A percentile compares a stretch with the other conserved stretches of the same genome.
Evolutionary conservation across 805 yeast genomes (phyloP).

Genomic region (Ogataea corticis): DNA sequence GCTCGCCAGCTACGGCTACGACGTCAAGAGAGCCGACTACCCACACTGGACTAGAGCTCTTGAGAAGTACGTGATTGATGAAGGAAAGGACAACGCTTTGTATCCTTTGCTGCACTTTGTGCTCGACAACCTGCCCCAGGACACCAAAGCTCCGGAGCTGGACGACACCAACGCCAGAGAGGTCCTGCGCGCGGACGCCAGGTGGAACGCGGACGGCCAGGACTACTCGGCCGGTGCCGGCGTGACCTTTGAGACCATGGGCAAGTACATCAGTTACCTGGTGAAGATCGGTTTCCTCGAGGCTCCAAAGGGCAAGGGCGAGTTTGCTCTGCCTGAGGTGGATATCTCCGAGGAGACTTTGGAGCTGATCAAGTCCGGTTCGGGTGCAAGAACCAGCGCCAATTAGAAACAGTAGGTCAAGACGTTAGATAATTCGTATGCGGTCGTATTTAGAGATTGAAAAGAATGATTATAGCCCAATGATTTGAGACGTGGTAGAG

Average conservation of each 20-base stretch:
- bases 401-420: slow-evolving; percentile 15
- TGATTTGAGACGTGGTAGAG: neutral
- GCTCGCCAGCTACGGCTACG: slow-evolving; percentile 71
- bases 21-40: slow-evolving; percentile 62
- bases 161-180: slow-evolving; percentile 81
- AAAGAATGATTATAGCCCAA: neutral
- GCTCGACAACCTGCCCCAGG: slow-evolving; percentile 85
- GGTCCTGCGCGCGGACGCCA: slow-evolving; percentile 62
- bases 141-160: slow-evolving; percentile 92
- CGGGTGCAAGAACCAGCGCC: slow-evolving; percentile 75
- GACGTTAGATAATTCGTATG: neutral
- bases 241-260: slow-evolving; percentile 64
- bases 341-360: slow-evolving; percentile 57
- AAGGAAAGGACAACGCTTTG: slow-evolving; percentile 77
- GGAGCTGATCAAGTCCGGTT: slow-evolving; percentile 59
- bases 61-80: slow-evolving; percentile 76
- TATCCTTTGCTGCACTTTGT: slow-evolving; percentile 94
- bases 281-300: slow-evolving; percentile 79
- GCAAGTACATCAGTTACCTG: slow-evolving; percentile 78
- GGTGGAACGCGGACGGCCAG: slow-evolving; percentile 48
- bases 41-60: slow-evolving; percentile 75
- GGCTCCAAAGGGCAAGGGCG: slow-evolving; percentile 49
- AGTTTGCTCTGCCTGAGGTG: slow-evolving; percentile 53
- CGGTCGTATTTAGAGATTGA: neutral
- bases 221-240: slow-evolving; percentile 76